A percentile compares a stretch with the other conserved stretches of the same genome.
Evolutionary conservation across 345 rosid species (phyloP).

Genomic region (Rhodamnia argentea): DNA sequence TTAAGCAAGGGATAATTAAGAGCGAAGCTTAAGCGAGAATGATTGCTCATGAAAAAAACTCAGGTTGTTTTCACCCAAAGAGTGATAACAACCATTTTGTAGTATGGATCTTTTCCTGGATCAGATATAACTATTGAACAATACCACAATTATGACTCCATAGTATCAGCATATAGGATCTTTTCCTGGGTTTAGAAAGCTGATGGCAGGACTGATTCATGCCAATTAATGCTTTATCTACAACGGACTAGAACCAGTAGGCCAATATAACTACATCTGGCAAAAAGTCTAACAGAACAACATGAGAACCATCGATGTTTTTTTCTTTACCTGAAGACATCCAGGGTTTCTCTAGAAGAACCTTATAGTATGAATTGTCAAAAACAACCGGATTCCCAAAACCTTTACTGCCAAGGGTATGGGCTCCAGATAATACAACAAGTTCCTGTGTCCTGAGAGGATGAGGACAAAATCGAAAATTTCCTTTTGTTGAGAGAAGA

Average conservation of each 20-base stretch:
- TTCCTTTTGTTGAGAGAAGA: background rate
- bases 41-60: background rate
- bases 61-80: background rate
- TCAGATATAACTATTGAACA: background rate
- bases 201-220: background rate
- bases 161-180: background rate
- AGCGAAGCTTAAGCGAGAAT: background rate
- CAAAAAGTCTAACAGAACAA: background rate
- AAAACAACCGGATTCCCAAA: slow-evolving; percentile 67
- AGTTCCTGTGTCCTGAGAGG: slow-evolving; percentile 60
- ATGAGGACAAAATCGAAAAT: background rate
- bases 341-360: slow-evolving; percentile 89
- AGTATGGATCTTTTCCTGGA: no score
- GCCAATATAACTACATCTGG: background rate
- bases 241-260: background rate
- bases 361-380: slow-evolving; percentile 78
- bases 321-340: slow-evolving; percentile 39
- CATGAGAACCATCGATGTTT: background rate
- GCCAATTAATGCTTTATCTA: background rate
- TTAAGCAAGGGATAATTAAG: background rate
- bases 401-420: slow-evolving; percentile 84
- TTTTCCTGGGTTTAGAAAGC: background rate
- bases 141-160: background rate
- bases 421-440: slow-evolving; percentile 85
- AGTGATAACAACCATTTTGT: background rate